Percentiles rank a stretch among this genome's conserved stretches.
phyloP scores from a whole-genome alignment of 352 stramenopile species.

The Aphanomyces cochlioides region DNA sequence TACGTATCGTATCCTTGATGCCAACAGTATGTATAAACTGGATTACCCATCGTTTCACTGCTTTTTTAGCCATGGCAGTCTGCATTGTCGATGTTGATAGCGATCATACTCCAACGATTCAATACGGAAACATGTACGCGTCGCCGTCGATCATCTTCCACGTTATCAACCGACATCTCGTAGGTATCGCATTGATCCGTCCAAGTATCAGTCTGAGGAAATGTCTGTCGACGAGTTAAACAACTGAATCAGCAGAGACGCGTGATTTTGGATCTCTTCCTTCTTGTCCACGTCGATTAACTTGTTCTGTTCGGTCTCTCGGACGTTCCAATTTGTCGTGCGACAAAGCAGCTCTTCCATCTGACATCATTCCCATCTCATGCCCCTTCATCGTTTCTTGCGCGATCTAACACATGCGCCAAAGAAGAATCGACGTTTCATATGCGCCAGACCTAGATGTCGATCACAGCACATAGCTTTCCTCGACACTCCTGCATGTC shows the following conservation, averaged over 20 bases:
- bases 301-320: background rate
- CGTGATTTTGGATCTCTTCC: background rate
- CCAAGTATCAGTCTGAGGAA: slow-evolving; percentile 56
- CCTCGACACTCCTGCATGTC: too few relatives aligned
- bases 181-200: slow-evolving; percentile 73
- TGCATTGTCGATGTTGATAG: slow-evolving; percentile 82
- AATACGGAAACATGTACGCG: slow-evolving; percentile 80
- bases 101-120: slow-evolving; percentile 73
- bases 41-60: background rate
- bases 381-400: too few relatives aligned
- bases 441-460: too few relatives aligned
- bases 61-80: slow-evolving; percentile 63
- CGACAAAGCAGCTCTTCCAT: background rate
- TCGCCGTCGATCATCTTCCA: background rate
- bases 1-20: slow-evolving; percentile 72
- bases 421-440: too few relatives aligned
- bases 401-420: too few relatives aligned
- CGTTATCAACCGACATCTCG: background rate
- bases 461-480: too few relatives aligned
- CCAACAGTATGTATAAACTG: slow-evolving; percentile 51
- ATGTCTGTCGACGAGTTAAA: slow-evolving; percentile 27
- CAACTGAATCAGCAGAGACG: slow-evolving; percentile 5
- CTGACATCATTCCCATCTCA: background rate
- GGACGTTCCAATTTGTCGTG: background rate
- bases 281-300: background rate